Evolutionary conservation across 148 eudicot species (phyloP).

Genomic region (Beta vulgaris): DNA sequence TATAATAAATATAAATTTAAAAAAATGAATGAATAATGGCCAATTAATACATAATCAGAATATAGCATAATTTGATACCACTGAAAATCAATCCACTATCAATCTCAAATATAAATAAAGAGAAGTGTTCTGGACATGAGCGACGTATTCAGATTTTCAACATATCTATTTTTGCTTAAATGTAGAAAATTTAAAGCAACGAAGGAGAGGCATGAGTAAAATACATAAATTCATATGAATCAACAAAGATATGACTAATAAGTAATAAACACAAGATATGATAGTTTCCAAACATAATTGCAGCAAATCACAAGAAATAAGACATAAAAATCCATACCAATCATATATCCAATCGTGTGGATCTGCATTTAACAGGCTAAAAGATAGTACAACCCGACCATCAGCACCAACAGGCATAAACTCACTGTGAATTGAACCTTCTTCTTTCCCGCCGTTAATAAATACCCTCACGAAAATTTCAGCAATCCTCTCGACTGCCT

Average conservation of each 20-base stretch:
- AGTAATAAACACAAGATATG: not conserved
- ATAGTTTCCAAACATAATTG: not conserved
- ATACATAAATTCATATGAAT: not conserved
- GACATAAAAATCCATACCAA: constrained; percentile 54
- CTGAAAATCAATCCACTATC: too few species aligned
- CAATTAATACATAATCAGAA: too few species aligned
- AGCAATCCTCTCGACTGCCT: constrained; percentile 60
- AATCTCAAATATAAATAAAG: not conserved
- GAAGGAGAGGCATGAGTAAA: not conserved
- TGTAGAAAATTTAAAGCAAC: not conserved
- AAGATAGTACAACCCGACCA: constrained; percentile 88
- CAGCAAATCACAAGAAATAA: constrained; percentile 2
- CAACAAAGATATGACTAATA: constrained; percentile 9
- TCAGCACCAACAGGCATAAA: constrained; percentile 99
- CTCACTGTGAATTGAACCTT: constrained; percentile 74
- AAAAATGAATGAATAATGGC: too few species aligned
- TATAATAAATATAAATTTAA: too few species aligned
- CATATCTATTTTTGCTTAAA: not conserved
- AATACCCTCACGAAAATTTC: constrained; percentile 73
- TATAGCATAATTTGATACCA: too few species aligned
- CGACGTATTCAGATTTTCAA: not conserved
- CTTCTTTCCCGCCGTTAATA: constrained; percentile 80
- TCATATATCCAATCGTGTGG: constrained; percentile 84
- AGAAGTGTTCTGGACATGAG: not conserved
- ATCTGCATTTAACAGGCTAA: constrained; percentile 91